Evolutionary conservation across 2,329 filamentous ascomycete genomes (phyloP).

Genomic region (Akanthomyces muscarius): DNA sequence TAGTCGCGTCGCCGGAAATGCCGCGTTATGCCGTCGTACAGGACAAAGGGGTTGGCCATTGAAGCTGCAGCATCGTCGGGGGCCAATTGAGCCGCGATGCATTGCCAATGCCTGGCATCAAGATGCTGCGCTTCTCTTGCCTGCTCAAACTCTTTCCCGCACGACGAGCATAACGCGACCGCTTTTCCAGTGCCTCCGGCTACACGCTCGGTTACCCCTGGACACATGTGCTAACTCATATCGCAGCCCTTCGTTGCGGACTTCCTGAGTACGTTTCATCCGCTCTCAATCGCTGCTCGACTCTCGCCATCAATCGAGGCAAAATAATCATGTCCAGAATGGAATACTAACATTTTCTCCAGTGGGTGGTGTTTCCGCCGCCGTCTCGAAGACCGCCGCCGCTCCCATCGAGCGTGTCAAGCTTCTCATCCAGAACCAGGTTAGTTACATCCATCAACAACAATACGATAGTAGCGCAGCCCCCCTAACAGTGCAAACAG

Average conservation of each 20-base stretch:
- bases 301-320: not conserved
- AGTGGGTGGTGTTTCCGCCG: conserved; percentile 99
- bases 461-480: not conserved
- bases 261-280: conserved; percentile 85
- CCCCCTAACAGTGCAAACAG: conserved; percentile 47
- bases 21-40: conserved; percentile 26
- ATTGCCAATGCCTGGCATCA: conserved; percentile 3
- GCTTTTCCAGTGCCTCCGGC: conserved; percentile 16
- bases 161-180: conserved; percentile 1
- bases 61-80: not conserved
- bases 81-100: conserved; percentile 23
- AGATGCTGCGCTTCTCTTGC: not conserved
- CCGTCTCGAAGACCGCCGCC: conserved; percentile 99
- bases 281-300: conserved; percentile 3
- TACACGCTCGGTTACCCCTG: conserved; percentile 9
- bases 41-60: not conserved
- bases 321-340: not conserved
- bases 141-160: not conserved
- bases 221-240: conserved; percentile 32
- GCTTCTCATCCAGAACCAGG: conserved; percentile 99
- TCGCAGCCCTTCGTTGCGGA: conserved; percentile 87
- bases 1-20: conserved; percentile 24
- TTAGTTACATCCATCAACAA: conserved; percentile 46
- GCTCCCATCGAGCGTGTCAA: conserved; percentile 99
- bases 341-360: conserved; percentile 30